Evolutionary conservation across 2,329 filamentous ascomycete species (phyloP).

Genomic region (Stemphylium lycopersici): DNA sequence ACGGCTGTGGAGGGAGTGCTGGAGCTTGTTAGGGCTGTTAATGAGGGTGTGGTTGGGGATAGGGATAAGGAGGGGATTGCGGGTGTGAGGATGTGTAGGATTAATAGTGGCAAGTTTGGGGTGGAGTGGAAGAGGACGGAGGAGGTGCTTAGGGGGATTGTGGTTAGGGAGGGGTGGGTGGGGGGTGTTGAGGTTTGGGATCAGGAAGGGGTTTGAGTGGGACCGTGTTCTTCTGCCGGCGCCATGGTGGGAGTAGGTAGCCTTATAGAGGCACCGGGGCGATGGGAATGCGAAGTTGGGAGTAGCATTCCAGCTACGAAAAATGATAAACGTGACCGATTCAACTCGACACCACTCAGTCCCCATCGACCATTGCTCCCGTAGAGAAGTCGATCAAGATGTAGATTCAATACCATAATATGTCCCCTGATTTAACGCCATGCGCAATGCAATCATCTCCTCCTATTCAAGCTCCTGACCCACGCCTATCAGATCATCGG

Average conservation of each 20-base stretch:
- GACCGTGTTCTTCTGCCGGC: too few relatives aligned
- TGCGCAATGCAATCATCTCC: slow-evolving; percentile 12
- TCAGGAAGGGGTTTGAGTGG: background rate
- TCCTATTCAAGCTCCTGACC: background rate
- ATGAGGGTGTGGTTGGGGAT: slow-evolving; percentile 12
- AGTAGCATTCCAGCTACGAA: too few relatives aligned
- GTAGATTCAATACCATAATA: background rate
- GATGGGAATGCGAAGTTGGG: too few relatives aligned
- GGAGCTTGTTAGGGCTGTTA: slow-evolving; percentile 43
- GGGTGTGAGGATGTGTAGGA: slow-evolving; percentile 57
- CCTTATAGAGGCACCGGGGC: too few relatives aligned
- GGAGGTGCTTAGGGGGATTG: slow-evolving; percentile 46
- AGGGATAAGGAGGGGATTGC: slow-evolving; percentile 11
- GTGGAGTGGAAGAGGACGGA: slow-evolving; percentile 61
- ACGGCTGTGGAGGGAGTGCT: slow-evolving; percentile 58
- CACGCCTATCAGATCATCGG: background rate
- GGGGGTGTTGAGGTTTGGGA: slow-evolving; percentile 38
- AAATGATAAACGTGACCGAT: too few relatives aligned
- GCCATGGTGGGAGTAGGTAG: too few relatives aligned
- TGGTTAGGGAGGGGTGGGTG: slow-evolving; percentile 29
- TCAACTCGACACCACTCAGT: too few relatives aligned
- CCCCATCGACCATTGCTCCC: too few relatives aligned
- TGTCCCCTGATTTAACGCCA: slow-evolving; percentile 11
- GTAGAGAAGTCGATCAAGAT: background rate
- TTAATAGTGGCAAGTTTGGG: slow-evolving; percentile 64